phyloP scores from a whole-genome alignment of 2,329 filamentous ascomycete species.

The Alternaria arbusti region DNA sequence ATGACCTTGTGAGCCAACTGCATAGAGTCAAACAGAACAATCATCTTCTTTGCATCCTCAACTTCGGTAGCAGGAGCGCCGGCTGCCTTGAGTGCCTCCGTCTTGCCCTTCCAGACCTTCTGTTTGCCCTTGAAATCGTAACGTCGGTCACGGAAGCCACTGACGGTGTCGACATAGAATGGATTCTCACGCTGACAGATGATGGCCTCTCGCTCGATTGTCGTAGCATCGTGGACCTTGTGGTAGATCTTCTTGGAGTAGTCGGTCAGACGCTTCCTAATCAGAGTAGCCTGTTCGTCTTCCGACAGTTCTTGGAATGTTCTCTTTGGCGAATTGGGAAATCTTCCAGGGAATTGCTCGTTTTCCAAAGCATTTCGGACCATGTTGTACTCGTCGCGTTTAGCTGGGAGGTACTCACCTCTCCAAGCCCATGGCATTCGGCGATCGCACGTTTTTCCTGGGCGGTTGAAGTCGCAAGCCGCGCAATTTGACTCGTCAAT shows the following conservation, averaged over 20 bases:
- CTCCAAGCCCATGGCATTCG: conserved; percentile 97
- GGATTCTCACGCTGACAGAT: conserved; percentile 98
- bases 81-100: conserved; percentile 80
- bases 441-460: conserved; percentile 95
- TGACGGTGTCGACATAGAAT: conserved; percentile 96
- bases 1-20: conserved; percentile 99
- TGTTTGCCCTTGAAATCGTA: conserved; percentile 99
- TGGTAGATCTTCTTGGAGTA: conserved; percentile 99
- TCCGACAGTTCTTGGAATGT: conserved; percentile 80
- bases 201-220: conserved; percentile 91
- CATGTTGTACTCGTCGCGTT: conserved; percentile 99
- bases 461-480: conserved; percentile 96
- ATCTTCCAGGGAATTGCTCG: conserved; percentile 85
- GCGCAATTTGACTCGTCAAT: conserved; percentile 95
- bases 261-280: conserved; percentile 86
- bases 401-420: conserved; percentile 95
- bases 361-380: conserved; percentile 90
- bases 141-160: conserved; percentile 92
- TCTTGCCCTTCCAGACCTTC: conserved; percentile 98
- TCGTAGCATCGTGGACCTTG: conserved; percentile 95
- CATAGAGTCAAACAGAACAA: conserved; percentile 90
- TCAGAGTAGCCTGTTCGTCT: conserved; percentile 80
- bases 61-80: conserved; percentile 79
- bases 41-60: conserved; percentile 98
- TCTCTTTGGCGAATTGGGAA: conserved; percentile 71